phyloP scores from a whole-genome alignment of 2,329 filamentous ascomycete genomes.

The Cercospora canescens region DNA sequence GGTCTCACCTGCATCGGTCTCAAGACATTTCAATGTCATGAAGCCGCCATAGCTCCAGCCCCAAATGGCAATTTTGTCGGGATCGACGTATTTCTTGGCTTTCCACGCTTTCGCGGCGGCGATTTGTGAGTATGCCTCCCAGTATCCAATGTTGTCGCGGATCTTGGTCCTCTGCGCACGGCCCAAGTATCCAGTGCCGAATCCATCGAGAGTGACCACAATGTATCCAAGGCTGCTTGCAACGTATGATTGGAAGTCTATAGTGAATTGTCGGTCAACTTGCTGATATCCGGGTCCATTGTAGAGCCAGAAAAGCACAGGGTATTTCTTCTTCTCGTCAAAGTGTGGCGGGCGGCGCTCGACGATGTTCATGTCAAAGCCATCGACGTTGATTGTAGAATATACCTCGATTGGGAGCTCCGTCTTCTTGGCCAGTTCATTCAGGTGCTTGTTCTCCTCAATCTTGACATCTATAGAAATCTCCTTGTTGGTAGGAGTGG shows the following conservation, averaged over 20 bases:
- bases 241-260: constrained; percentile 90
- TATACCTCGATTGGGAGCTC: constrained; percentile 83
- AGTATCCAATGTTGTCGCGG: constrained; percentile 79
- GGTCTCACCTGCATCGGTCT: constrained; percentile 82
- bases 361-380: constrained; percentile 69
- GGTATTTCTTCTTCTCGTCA: constrained; percentile 75
- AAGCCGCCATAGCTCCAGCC: constrained; percentile 98
- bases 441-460: constrained; percentile 74
- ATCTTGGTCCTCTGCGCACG: constrained; percentile 79
- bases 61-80: constrained; percentile 85
- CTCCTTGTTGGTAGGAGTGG: constrained; percentile 65
- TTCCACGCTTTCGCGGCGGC: constrained; percentile 84
- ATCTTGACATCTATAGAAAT: constrained; percentile 54
- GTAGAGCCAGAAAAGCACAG: constrained; percentile 93
- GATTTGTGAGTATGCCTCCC: constrained; percentile 89
- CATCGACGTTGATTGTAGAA: constrained; percentile 80
- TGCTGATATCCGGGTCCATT: constrained; percentile 91
- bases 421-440: constrained; percentile 68
- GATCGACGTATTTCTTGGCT: constrained; percentile 78
- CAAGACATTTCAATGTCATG: constrained; percentile 90
- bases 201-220: constrained; percentile 90
- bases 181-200: constrained; percentile 88
- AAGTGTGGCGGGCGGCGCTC: constrained; percentile 92
- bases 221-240: constrained; percentile 86
- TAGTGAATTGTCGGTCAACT: constrained; percentile 74